A percentile compares a stretch with the other conserved stretches of the same genome.
Conservation (phyloP, 192 early-diverging fungal genomes). For the Nowakowskiella sp. region DNA sequence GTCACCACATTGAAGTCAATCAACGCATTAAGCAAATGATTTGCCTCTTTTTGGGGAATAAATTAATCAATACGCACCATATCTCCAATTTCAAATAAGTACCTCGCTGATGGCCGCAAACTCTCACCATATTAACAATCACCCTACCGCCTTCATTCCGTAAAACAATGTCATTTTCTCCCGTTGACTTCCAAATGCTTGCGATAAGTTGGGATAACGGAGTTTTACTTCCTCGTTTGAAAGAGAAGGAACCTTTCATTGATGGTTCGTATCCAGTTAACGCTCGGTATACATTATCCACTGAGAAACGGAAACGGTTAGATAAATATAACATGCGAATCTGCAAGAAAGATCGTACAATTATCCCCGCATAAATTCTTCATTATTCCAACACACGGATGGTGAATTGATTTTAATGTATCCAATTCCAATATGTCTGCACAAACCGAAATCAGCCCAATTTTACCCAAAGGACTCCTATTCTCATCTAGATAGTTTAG, state of each 20-base stretch:
- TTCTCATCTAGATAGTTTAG: slow-evolving; percentile 20
- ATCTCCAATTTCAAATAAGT: background rate
- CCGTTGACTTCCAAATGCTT: slow-evolving; percentile 36
- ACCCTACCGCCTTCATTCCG: slow-evolving; percentile 46
- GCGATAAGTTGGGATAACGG: slow-evolving; percentile 30
- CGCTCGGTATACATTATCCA: slow-evolving; percentile 37
- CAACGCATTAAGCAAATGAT: slow-evolving; percentile 20
- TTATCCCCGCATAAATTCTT: slow-evolving; percentile 36
- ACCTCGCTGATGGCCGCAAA: slow-evolving; percentile 29
- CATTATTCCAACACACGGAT: slow-evolving; percentile 29
- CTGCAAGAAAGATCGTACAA: background rate
- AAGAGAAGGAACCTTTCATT: background rate
- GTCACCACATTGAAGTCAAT: slow-evolving; percentile 30
- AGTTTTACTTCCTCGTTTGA: slow-evolving; percentile 6
- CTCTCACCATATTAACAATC: slow-evolving; percentile 36
- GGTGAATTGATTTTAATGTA: slow-evolving; percentile 34
- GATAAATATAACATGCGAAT: slow-evolving; percentile 1
- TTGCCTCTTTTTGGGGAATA: slow-evolving; percentile 1
- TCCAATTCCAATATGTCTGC: slow-evolving; percentile 30
- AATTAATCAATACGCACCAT: background rate
- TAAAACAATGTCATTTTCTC: slow-evolving; percentile 40
- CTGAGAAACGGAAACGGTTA: slow-evolving; percentile 13
- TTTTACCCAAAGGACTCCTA: slow-evolving; percentile 24
- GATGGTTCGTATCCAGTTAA: slow-evolving; percentile 39
- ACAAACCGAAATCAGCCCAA: slow-evolving; percentile 27